Evolutionary conservation across 2,329 filamentous ascomycete genomes (phyloP), one percentile per base, ranked within the genome.

Genomic region (Botrytis pseudocinerea): DNA sequence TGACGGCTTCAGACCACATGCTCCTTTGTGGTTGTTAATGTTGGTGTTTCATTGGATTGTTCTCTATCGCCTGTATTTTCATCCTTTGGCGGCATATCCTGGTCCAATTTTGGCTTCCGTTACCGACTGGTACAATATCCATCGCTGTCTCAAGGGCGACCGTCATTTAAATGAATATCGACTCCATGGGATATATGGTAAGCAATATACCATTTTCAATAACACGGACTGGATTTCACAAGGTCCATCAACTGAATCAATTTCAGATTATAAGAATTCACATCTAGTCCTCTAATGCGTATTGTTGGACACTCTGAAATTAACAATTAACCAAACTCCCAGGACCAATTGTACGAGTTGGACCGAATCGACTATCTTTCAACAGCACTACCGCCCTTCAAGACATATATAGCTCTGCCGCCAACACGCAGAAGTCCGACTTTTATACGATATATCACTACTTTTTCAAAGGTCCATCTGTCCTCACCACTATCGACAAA

Each of bases 131-230:
- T 54, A 54, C 25, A 54, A 54, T 54, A 6, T 54, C n/a, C 12
- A 54, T 54, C 48, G 1, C 2, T 54, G 48, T n/a, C 48, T 54
- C 5, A n/a, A n/a, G 48, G 48, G 48, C 48, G 25, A 54, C 48
- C 48, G 48, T 16, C 48, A 54, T 54, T 54, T 54, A 14, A 54
- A n/a, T 54, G 90, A 94, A 78, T 90, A 90, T 84, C 85, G 87
- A 44, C 85, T 91, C 77, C 93, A 97, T 81, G 84, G 90, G 77
- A 86, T 87, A 79, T 94, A 97, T 78, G 92, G 92, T 85, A 82
- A 75, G 81, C 25, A 54, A 54, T n/a, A 54, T 8, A 16, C 5
- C 14, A 54, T 22, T 51, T 51, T 51, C 48, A 51, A n/a, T 51
- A 16, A 51, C 14, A 51, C 48, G 48, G 48, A 51, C 25, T n/a